Evolutionary conservation across 169 alveolate species (phyloP).

Genomic region (Pseudocohnilembus persalinus): DNA sequence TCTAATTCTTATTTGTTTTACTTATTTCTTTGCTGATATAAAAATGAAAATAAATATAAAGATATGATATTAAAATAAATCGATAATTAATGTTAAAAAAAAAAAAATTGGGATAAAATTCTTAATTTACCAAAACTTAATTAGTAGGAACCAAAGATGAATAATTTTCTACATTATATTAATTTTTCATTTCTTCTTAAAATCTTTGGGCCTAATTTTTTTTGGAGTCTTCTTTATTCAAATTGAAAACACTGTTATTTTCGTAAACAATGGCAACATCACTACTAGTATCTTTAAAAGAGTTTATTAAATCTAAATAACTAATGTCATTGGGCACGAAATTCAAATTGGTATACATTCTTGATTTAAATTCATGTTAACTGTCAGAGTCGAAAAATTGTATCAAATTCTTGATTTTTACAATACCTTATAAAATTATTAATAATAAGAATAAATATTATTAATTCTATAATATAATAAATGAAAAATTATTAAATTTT

Average conservation of each 20-base stretch:
- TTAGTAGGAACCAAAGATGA: background rate
- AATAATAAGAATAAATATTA: no score
- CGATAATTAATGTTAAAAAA: no score
- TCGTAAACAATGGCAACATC: slow-evolving; percentile 16
- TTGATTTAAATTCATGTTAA: background rate
- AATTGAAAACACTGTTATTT: no score
- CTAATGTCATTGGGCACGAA: background rate
- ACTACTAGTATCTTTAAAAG: background rate
- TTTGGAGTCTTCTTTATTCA: background rate
- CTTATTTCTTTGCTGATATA: no score
- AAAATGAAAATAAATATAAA: no score
- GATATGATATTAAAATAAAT: no score
- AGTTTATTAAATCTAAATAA: slow-evolving; percentile 4
- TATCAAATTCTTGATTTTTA: slow-evolving; percentile 11
- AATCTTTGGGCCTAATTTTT: background rate
- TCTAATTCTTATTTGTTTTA: slow-evolving; percentile 3
- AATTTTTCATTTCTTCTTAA: background rate
- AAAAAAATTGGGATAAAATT: no score
- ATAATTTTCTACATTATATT: background rate
- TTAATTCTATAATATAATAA: no score
- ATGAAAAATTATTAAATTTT: background rate
- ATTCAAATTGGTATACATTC: background rate
- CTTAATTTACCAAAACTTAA: background rate
- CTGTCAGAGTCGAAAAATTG: background rate
- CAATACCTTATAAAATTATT: background rate